phyloP scores from a whole-genome alignment of 225 moss, liverwort and hornwort genomes.

The Asterella californica region DNA sequence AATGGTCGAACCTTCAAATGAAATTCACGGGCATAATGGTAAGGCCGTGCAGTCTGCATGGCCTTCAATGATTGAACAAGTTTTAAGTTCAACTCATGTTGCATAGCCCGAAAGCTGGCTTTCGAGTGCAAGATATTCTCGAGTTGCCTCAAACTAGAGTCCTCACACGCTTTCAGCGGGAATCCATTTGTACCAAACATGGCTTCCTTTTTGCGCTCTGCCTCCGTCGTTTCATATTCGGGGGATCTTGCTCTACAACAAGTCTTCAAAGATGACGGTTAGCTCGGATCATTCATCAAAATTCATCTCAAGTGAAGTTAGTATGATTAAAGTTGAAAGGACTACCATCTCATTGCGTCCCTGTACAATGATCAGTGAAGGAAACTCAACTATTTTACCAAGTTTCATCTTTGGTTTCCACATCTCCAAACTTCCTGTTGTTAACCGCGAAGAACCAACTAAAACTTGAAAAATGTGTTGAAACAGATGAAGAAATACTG shows the following conservation, averaged over 20 bases:
- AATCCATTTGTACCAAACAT: slow-evolving; percentile 32
- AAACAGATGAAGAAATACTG: background rate
- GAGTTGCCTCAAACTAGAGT: slow-evolving; percentile 44
- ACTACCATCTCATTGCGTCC: too few species aligned
- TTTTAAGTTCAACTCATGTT: slow-evolving; percentile 32
- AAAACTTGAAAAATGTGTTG: too few species aligned
- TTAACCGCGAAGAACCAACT: too few species aligned
- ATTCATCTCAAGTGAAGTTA: too few species aligned
- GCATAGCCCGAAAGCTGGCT: slow-evolving; percentile 34
- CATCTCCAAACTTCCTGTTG: too few species aligned
- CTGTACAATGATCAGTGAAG: too few species aligned
- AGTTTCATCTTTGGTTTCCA: background rate
- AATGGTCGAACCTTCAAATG: slow-evolving; percentile 30
- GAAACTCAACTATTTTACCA: too few species aligned
- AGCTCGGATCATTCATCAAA: too few species aligned
- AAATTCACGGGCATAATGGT: slow-evolving; percentile 39
- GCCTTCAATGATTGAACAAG: slow-evolving; percentile 29
- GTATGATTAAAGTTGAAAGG: too few species aligned
- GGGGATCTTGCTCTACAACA: slow-evolving; percentile 7
- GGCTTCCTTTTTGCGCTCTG: slow-evolving; percentile 5
- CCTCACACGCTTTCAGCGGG: slow-evolving; percentile 45
- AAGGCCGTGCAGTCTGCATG: slow-evolving; percentile 38
- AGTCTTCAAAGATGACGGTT: background rate
- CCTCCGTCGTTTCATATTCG: background rate
- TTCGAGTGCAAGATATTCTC: slow-evolving; percentile 33